These are phyloP conservation scores for Rhizopus delemar DNA, from an alignment of 371 early-diverging fungal species.

Conservation along the genomic window DNA sequence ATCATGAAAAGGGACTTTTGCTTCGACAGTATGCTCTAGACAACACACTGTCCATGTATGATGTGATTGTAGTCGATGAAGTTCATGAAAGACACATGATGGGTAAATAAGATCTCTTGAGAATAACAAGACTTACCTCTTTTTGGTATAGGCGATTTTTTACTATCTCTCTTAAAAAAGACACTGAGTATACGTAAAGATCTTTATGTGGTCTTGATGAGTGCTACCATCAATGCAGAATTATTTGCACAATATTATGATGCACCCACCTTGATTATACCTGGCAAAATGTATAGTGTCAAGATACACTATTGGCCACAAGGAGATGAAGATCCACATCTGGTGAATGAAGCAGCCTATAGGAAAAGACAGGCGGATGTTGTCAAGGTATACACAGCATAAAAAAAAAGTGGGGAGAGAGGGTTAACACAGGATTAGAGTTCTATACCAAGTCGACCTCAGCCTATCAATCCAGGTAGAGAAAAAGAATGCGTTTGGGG, in stretches of 20 bases:
- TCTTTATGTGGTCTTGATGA: conserved; percentile 71
- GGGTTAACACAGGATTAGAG: conserved; percentile 15
- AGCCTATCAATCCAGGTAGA: conserved; percentile 47
- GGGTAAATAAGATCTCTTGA: conserved; percentile 19
- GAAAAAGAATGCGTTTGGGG: not conserved
- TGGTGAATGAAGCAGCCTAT: conserved; percentile 55
- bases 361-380: conserved; percentile 41
- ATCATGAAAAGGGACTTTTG: conserved; percentile 43
- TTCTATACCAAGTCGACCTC: conserved; percentile 48
- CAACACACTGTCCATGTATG: conserved; percentile 55
- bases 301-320: conserved; percentile 51
- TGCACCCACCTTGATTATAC: conserved; percentile 47
- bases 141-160: conserved; percentile 51
- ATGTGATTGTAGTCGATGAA: conserved; percentile 75
- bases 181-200: conserved; percentile 44
- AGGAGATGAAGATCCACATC: conserved; percentile 49
- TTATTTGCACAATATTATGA: conserved; percentile 66
- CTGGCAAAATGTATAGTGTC: conserved; percentile 57
- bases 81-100: conserved; percentile 73
- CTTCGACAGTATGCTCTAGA: conserved; percentile 66
- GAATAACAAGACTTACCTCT: not conserved
- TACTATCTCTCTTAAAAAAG: conserved; percentile 58
- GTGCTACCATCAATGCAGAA: conserved; percentile 77
- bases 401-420: too few species aligned
- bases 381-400: conserved; percentile 31